Evolutionary conservation across 2,329 filamentous ascomycete species (phyloP), one percentile per base, ranked within the genome.

Genomic region (Fusarium mangiferae): DNA sequence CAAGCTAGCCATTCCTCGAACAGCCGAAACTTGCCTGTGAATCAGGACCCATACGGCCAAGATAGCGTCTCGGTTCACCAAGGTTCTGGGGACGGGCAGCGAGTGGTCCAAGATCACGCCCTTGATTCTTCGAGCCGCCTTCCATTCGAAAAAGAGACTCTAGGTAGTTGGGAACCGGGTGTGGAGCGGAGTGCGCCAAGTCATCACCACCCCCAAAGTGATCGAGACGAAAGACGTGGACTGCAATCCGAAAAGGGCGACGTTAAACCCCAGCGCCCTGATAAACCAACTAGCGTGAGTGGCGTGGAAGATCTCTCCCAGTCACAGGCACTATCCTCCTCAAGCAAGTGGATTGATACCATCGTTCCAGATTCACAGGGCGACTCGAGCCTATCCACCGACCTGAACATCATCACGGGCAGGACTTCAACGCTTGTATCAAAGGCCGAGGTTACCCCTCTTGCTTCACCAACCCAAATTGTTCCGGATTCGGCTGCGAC

Each of bases 301-400:
- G 51, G 20, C 20, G 20, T 15, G 22, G 24, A 59, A 65, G 46
- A 26, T 26, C 41, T 26, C 17, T 14, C 56, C 22, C 46, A 41
- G 28, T 35, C 36, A 26, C 39, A 28, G 36, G 28, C 45, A 28
- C 69, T 61, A 45, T 38, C 30, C 33, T 44, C 62, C n/a, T 64
- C 63, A 15, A 64, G 59, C 14, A 56, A 38, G 30, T 46, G 61
- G 24, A 63, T 61, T 46, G 62, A 56, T 20, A 41, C 48, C 11
- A 28, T 75, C 26, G 66, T 78, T 33, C 75, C 77, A 9, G 75
- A 78, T 46, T 78, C 77, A 14, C 75, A 78, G 39, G 67, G 67
- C 30, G 61, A 35, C 35, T 76, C 73, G 11, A 60, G 63, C 14
- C 54, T 48, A 24, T 72, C 73, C 18, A 61, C 62, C 12, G 41